phyloP scores from a whole-genome alignment of 768 basidiomycete genomes.

The Gymnopilus dilepis region DNA sequence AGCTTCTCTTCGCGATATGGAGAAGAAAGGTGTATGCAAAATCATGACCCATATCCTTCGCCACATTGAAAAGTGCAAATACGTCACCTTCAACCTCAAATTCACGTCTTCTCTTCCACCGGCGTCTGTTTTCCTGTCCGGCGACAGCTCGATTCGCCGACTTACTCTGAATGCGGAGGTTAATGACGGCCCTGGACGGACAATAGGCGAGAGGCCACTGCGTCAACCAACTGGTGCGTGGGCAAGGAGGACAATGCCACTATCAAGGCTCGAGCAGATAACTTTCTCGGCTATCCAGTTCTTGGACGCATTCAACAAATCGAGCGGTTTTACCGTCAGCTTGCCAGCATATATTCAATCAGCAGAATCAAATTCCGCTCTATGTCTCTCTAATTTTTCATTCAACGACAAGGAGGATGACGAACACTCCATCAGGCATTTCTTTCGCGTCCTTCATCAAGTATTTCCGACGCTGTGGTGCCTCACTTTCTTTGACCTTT shows the following conservation, averaged over 20 bases:
- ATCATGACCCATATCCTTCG: neutral
- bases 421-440: neutral
- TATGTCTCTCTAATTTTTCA: neutral
- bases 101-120: neutral
- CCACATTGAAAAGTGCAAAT: neutral
- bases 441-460: neutral
- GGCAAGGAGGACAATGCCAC: no score
- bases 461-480: neutral
- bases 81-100: neutral
- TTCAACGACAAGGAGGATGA: neutral
- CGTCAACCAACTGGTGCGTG: no score
- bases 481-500: neutral
- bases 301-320: no score
- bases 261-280: no score
- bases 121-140: neutral
- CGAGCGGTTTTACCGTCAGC: no score
- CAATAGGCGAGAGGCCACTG: no score
- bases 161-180: neutral
- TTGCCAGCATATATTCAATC: no score
- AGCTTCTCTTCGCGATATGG: neutral
- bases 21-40: neutral
- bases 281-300: no score
- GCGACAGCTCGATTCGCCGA: neutral
- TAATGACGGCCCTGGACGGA: neutral
- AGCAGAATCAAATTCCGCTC: neutral